A percentile compares a stretch with the other conserved stretches of the same genome.
Conservation (phyloP, 305 asterid genomes). For the Fraxinus albicans region DNA sequence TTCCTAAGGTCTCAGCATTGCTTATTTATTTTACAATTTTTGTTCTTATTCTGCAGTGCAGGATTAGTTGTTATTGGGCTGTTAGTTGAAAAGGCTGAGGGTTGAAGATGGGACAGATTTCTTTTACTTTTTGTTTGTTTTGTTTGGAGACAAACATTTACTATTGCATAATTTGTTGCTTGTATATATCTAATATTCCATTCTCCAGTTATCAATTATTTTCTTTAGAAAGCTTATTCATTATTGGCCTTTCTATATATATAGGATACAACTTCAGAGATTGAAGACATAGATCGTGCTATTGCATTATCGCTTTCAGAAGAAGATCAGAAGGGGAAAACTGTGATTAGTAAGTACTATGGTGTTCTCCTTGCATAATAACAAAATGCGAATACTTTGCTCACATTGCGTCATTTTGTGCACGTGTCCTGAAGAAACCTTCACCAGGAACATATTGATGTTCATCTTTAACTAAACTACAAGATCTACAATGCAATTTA, state of each 20-base stretch:
- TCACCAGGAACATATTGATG: not conserved
- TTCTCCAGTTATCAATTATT: conserved; percentile 13
- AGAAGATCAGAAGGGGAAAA: conserved; percentile 64
- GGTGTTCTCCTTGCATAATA: not conserved
- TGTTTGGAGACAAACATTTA: not conserved
- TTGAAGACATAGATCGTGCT: conserved; percentile 79
- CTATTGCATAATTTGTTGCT: conserved; percentile 3
- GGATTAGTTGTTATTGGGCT: not conserved
- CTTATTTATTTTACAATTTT: not conserved
- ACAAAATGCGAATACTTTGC: not conserved
- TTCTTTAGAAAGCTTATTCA: conserved; percentile 21
- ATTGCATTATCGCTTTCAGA: conserved; percentile 88
- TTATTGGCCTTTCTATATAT: conserved; percentile 19
- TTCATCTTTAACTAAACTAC: not conserved
- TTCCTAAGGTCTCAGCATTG: not conserved
- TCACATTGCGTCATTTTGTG: not conserved
- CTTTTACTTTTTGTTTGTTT: not conserved
- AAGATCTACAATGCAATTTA: not conserved
- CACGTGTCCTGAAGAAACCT: not conserved
- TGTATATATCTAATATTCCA: not conserved
- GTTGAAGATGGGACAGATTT: conserved; percentile 3
- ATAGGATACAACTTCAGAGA: conserved; percentile 45
- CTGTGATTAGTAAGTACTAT: conserved; percentile 52
- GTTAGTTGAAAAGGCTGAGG: conserved; percentile 8
- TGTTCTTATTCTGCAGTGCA: not conserved